Evolutionary conservation across 768 basidiomycete genomes (phyloP).

Genomic region (Pleurotus djamor): DNA sequence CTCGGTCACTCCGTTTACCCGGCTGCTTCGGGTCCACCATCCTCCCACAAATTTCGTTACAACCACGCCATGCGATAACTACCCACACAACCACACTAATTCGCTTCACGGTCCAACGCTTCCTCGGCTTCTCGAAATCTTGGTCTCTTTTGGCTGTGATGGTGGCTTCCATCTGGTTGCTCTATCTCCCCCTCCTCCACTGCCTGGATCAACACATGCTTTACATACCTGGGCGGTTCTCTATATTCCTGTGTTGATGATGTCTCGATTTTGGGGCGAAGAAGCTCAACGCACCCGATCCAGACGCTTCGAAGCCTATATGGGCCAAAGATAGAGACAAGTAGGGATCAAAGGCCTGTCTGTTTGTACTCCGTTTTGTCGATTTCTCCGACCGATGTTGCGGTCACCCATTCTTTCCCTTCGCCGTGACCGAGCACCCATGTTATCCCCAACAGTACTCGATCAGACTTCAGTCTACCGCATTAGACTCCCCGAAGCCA

Average conservation of each 20-base stretch:
- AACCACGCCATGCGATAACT: background rate
- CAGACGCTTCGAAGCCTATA: slow-evolving; percentile 27
- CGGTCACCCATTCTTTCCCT: background rate
- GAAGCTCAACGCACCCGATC: slow-evolving; percentile 5
- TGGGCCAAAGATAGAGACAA: slow-evolving; percentile 25
- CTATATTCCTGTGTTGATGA: background rate
- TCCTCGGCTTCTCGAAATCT: background rate
- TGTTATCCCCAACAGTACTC: background rate
- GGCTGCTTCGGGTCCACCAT: background rate
- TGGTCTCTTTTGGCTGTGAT: background rate
- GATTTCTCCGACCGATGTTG: background rate
- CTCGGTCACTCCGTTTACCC: background rate
- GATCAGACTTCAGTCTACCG: too few relatives aligned
- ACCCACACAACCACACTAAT: background rate
- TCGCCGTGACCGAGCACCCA: background rate
- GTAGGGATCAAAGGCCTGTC: slow-evolving; percentile 4
- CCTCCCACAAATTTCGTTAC: background rate
- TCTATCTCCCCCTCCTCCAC: background rate
- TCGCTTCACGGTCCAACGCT: background rate
- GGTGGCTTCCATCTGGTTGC: background rate
- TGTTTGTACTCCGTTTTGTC: background rate
- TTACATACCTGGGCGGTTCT: background rate
- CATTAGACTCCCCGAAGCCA: too few relatives aligned
- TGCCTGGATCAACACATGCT: background rate
- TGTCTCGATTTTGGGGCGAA: background rate